These are phyloP conservation scores for Phaffomyces antillensis DNA, from an alignment of 805 yeast species.

Conservation along the genomic window DNA sequence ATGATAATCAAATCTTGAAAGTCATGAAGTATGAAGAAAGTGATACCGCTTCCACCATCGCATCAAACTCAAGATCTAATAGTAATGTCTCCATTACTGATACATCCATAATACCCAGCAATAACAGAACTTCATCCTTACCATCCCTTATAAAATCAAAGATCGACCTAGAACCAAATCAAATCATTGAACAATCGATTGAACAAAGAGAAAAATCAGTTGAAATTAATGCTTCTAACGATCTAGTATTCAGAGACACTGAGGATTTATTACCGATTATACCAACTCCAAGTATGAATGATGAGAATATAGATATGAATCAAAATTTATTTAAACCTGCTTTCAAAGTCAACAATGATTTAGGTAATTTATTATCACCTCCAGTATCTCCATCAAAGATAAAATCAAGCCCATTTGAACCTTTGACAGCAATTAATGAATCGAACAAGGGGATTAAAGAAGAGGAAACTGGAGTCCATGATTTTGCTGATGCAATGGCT, in stretches of 20 bases:
- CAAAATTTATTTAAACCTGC: not conserved
- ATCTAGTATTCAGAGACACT: not conserved
- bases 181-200: not conserved
- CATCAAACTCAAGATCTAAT: not conserved
- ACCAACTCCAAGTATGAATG: not conserved
- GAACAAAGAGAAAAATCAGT: not conserved
- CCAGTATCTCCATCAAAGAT: conserved; percentile 10
- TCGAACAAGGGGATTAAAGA: not conserved
- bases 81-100: not conserved
- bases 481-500: conserved; percentile 24
- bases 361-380: conserved; percentile 7
- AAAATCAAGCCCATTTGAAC: conserved; percentile 9
- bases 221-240: not conserved
- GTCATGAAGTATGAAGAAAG: conserved; percentile 20
- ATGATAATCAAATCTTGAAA: conserved; percentile 11
- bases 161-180: not conserved
- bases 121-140: not conserved
- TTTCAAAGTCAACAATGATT: conserved; percentile 1
- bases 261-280: conserved; percentile 3
- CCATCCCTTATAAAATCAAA: not conserved
- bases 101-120: too few relatives aligned
- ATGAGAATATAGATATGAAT: not conserved
- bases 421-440: conserved; percentile 3
- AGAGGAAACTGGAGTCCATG: conserved; percentile 6
- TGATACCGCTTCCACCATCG: not conserved